Evolutionary conservation across 441 rosid species (phyloP).

Genomic region (Iberis amara): DNA sequence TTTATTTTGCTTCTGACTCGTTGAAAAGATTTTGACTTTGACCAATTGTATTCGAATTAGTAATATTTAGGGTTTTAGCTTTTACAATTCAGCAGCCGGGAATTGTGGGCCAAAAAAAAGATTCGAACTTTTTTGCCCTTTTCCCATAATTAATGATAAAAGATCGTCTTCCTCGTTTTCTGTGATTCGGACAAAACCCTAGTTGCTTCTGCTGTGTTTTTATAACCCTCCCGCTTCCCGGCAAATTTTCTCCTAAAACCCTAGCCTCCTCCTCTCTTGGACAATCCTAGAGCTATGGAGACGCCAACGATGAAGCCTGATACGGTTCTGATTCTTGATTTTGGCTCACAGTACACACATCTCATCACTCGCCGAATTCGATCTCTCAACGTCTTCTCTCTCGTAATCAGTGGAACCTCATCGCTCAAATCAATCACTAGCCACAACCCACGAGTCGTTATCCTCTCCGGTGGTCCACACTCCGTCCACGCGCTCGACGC

Average conservation of each 20-base stretch:
- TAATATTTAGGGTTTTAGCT: constrained; percentile 14
- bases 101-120: constrained; percentile 24
- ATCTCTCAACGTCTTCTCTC: constrained; percentile 71
- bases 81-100: constrained; percentile 4
- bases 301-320: constrained; percentile 44
- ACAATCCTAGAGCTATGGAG: constrained; percentile 31
- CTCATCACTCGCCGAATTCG: constrained; percentile 83
- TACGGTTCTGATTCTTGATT: constrained; percentile 77
- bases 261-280: not conserved
- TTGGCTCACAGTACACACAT: constrained; percentile 87
- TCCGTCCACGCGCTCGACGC: constrained; percentile 63
- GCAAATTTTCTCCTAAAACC: constrained; percentile 31
- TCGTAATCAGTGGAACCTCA: constrained; percentile 77
- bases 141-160: constrained; percentile 7
- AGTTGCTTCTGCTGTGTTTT: constrained; percentile 21
- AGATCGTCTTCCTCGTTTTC: constrained; percentile 20
- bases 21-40: constrained; percentile 24
- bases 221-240: constrained; percentile 42
- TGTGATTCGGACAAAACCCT: constrained; percentile 30
- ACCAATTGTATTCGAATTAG: not conserved
- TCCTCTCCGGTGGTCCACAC: constrained; percentile 96
- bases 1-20: constrained; percentile 1
- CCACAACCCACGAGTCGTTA: constrained; percentile 60
- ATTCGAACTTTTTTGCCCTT: not conserved
- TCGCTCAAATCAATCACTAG: constrained; percentile 52